These are phyloP conservation scores for Giardia muris DNA, from an alignment of 208 protist species.

Conservation along the genomic window DNA sequence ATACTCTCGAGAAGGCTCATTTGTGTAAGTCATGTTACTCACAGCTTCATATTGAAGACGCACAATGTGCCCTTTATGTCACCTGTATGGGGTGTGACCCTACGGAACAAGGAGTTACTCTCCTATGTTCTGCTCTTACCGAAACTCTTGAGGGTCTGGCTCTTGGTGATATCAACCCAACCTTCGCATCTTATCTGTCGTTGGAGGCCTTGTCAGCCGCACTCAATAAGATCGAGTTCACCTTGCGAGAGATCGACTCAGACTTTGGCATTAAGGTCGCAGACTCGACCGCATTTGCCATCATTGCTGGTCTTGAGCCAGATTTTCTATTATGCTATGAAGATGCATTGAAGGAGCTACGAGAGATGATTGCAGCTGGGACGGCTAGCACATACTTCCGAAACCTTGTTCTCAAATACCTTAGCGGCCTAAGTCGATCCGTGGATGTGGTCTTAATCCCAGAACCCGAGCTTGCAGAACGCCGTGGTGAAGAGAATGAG, in stretches of 20 bases:
- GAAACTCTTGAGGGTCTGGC: neutral
- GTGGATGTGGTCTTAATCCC: neutral
- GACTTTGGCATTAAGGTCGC: neutral
- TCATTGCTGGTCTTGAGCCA: neutral
- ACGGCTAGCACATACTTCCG: neutral
- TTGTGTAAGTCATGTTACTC: neutral
- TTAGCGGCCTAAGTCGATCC: neutral
- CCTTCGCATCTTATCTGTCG: neutral
- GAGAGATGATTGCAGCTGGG: neutral
- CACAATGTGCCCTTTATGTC: neutral
- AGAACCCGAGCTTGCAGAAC: neutral
- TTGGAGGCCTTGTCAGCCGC: neutral
- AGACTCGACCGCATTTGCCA: neutral
- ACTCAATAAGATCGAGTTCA: constrained; percentile 11
- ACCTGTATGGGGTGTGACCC: neutral
- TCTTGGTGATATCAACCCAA: neutral
- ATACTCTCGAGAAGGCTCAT: neutral
- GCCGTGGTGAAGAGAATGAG: neutral
- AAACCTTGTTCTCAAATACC: neutral
- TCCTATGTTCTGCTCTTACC: neutral
- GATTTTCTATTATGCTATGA: neutral
- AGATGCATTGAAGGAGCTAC: neutral
- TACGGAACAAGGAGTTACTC: neutral
- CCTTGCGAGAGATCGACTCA: neutral
- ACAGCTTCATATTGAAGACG: neutral